Evolutionary conservation across 1,139 yeast species (phyloP).

Genomic region (Nakaseomyces kungkrabaensis): DNA sequence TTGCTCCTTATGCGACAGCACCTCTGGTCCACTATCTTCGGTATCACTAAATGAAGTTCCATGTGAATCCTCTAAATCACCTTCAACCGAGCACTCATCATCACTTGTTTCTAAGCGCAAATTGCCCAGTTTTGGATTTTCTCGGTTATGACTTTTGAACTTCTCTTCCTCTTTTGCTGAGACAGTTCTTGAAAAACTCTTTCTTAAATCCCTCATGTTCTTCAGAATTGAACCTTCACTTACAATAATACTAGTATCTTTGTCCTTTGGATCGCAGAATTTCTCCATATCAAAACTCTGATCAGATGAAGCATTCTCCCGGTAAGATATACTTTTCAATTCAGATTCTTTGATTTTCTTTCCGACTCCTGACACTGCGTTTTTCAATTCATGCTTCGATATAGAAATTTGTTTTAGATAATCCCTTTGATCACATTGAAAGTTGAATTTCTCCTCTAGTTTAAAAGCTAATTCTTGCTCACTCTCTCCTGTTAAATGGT

Average conservation of each 20-base stretch:
- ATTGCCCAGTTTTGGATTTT: background rate
- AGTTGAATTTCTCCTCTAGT: conserved; percentile 15
- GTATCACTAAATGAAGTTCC: background rate
- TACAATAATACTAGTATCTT: conserved; percentile 11
- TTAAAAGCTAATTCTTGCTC: conserved; percentile 11
- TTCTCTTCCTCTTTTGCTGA: background rate
- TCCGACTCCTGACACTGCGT: conserved; percentile 76
- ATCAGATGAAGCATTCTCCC: conserved; percentile 2
- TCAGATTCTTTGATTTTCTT: conserved; percentile 52
- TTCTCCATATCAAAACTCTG: conserved; percentile 1
- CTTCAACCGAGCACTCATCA: conserved; percentile 35
- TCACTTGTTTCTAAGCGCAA: background rate
- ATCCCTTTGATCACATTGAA: conserved; percentile 24
- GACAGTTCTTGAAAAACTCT: background rate
- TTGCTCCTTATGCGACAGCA: conserved; percentile 7
- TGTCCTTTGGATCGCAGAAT: background rate
- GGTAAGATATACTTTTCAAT: conserved; percentile 38
- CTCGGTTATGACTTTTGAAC: conserved; percentile 1
- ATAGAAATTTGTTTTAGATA: conserved; percentile 41
- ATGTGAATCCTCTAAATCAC: conserved; percentile 38
- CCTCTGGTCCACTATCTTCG: conserved; percentile 5
- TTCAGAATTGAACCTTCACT: conserved; percentile 14
- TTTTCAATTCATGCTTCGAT: conserved; percentile 58
- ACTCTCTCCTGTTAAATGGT: conserved; percentile 13
- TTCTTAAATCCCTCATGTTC: conserved; percentile 7